Percentiles rank a stretch among this genome's conserved stretches.
These are phyloP conservation scores for Cercospora brassicicola DNA, from an alignment of 2,329 filamentous ascomycete species.

Conservation along the genomic window DNA sequence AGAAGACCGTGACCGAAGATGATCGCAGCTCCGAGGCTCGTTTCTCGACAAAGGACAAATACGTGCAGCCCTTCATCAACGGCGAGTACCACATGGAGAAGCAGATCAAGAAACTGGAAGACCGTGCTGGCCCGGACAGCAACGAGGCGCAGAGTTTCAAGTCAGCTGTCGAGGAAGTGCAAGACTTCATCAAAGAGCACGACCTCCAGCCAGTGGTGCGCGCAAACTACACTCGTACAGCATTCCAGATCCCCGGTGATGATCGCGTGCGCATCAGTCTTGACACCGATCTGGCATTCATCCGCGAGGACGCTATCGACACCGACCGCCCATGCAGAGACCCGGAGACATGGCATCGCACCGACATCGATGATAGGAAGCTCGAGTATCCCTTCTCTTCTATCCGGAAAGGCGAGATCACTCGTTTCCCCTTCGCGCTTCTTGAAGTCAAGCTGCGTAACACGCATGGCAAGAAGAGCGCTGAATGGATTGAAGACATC, in stretches of 20 bases:
- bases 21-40: constrained; percentile 75
- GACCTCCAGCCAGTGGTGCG: constrained; percentile 80
- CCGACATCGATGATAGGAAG: constrained; percentile 78
- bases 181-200: constrained; percentile 74
- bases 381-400: constrained; percentile 85
- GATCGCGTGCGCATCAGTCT: constrained; percentile 88
- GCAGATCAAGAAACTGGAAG: constrained; percentile 77
- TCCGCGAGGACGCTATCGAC: constrained; percentile 74
- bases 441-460: constrained; percentile 82
- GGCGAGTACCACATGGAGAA: constrained; percentile 92
- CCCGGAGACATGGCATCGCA: constrained; percentile 83
- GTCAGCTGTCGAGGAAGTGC: constrained; percentile 71
- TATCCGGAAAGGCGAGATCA: constrained; percentile 87
- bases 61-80: constrained; percentile 81
- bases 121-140: constrained; percentile 67
- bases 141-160: constrained; percentile 69
- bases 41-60: constrained; percentile 90
- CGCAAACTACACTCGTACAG: constrained; percentile 90
- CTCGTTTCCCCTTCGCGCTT: constrained; percentile 84
- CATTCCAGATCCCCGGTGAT: constrained; percentile 94
- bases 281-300: constrained; percentile 87
- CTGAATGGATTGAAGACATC: constrained; percentile 85
- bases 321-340: constrained; percentile 82
- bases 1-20: constrained; percentile 78
- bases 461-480: constrained; percentile 60